Percentiles rank a stretch among this genome's conserved stretches.
Evolutionary conservation across 257 asterid species (phyloP).

Genomic region (Voacanga thouarsii): DNA sequence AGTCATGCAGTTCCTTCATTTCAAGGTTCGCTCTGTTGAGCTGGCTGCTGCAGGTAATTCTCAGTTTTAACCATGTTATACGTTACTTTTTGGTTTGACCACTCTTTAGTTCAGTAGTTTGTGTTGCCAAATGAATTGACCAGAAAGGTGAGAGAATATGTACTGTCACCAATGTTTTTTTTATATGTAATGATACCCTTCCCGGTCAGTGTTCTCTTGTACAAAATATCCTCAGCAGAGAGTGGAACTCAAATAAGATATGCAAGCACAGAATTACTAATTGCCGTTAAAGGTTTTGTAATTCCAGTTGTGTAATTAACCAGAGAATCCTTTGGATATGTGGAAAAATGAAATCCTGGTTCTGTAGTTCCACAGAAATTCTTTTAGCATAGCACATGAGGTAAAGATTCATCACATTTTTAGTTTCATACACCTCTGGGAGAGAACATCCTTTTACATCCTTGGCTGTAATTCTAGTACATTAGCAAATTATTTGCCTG

Average conservation of each 20-base stretch:
- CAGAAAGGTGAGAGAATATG: not conserved
- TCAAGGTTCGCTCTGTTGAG: constrained; percentile 63
- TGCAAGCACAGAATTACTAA: not conserved
- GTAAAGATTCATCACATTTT: too few species aligned
- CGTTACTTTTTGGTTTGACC: not conserved
- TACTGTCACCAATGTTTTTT: not conserved
- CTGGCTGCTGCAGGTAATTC: constrained; percentile 54
- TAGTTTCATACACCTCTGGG: too few species aligned
- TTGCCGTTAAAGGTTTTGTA: not conserved
- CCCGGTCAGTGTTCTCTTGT: not conserved
- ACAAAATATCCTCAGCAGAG: not conserved
- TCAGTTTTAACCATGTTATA: not conserved
- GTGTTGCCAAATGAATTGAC: not conserved
- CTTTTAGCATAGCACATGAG: not conserved
- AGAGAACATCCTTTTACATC: too few species aligned
- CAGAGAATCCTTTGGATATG: not conserved
- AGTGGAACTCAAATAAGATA: not conserved
- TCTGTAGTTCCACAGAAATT: not conserved
- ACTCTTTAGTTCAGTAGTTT: not conserved
- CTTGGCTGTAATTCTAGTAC: too few species aligned
- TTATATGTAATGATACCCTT: not conserved
- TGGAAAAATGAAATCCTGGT: not conserved
- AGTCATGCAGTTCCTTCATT: constrained; percentile 71
- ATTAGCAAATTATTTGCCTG: too few species aligned
- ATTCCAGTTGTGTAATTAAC: too few species aligned